phyloP scores from a whole-genome alignment of 2,329 filamentous ascomycete species.

The Dactylonectria macrodidyma region DNA sequence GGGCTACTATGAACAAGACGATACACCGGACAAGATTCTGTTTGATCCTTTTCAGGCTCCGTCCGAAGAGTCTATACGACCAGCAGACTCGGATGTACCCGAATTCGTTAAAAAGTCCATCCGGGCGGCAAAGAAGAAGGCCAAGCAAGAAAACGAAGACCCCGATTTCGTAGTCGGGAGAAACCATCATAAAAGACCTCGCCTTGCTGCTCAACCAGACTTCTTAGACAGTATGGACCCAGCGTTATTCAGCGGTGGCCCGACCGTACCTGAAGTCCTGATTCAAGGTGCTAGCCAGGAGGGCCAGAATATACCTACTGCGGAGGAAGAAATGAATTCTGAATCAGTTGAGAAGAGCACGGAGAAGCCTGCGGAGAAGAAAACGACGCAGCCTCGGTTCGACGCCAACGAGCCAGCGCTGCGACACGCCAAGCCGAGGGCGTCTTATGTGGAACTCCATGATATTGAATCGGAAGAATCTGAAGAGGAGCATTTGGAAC shows the following conservation, averaged over 20 bases:
- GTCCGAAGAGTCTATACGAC: conserved; percentile 58
- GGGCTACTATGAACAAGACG: conserved; percentile 74
- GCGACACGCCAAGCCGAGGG: conserved; percentile 66
- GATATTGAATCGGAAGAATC: conserved; percentile 58
- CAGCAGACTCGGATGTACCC: conserved; percentile 63
- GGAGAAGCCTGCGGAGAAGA: conserved; percentile 35
- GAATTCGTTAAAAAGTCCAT: conserved; percentile 70
- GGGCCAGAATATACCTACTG: conserved; percentile 36
- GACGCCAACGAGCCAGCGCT: conserved; percentile 65
- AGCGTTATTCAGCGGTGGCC: conserved; percentile 60
- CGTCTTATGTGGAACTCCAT: conserved; percentile 66
- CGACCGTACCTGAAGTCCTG: conserved; percentile 36
- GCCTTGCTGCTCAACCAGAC: conserved; percentile 47
- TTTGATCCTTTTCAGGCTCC: conserved; percentile 73
- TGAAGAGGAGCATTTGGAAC: conserved; percentile 58
- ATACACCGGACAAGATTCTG: conserved; percentile 70
- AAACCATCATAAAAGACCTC: conserved; percentile 60
- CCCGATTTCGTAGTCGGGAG: conserved; percentile 66
- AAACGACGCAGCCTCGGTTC: conserved; percentile 46
- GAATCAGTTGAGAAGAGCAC: conserved; percentile 30
- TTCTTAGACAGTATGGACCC: conserved; percentile 65
- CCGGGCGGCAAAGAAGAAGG: conserved; percentile 67
- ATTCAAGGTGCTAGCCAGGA: conserved; percentile 38
- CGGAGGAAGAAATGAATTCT: conserved; percentile 22
- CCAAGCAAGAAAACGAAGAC: conserved; percentile 66